Conservation (phyloP, 1,284 basidiomycete species). For the Entoloma clypeatum region DNA sequence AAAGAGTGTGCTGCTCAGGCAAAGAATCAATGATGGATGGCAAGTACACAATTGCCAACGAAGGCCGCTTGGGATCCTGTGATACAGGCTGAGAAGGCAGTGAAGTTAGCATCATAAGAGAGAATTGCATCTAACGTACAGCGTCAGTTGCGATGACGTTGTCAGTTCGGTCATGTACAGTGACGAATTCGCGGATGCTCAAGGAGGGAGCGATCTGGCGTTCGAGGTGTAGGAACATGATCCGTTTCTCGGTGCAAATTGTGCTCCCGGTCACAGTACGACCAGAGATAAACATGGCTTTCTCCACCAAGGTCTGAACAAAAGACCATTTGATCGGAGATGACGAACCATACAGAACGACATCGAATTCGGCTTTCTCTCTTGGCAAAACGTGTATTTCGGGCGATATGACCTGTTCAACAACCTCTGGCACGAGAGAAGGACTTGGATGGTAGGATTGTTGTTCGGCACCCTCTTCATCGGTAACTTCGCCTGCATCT, state of each 20-base stretch:
- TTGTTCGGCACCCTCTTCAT: conserved; percentile 15
- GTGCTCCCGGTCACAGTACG: conserved; percentile 24
- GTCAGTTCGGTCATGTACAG: conserved; percentile 53
- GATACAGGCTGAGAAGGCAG: conserved; percentile 39
- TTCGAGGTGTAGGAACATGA: conserved; percentile 27
- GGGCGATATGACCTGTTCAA: conserved; percentile 27
- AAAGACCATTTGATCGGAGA: conserved; percentile 55
- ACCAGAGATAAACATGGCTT: conserved; percentile 30
- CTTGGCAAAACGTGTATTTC: conserved; percentile 10
- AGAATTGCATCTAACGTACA: conserved; percentile 42
- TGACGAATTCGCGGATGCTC: conserved; percentile 35
- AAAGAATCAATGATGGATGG: conserved; percentile 45
- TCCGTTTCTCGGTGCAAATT: conserved; percentile 22
- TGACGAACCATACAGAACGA: conserved; percentile 60
- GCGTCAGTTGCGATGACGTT: conserved; percentile 26
- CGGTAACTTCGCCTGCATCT: conserved; percentile 15
- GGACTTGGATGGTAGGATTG: too few species aligned
- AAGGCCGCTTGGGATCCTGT: conserved; percentile 41
- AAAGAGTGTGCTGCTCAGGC: conserved; percentile 51
- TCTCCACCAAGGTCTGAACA: conserved; percentile 49
- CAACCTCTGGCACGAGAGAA: conserved; percentile 43
- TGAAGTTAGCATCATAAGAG: conserved; percentile 40
- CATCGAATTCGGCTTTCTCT: conserved; percentile 44
- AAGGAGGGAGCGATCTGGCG: conserved; percentile 25
- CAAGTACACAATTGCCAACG: conserved; percentile 62